Conservation (phyloP, 441 rosid genomes). For the Theobroma grandiflorum region DNA sequence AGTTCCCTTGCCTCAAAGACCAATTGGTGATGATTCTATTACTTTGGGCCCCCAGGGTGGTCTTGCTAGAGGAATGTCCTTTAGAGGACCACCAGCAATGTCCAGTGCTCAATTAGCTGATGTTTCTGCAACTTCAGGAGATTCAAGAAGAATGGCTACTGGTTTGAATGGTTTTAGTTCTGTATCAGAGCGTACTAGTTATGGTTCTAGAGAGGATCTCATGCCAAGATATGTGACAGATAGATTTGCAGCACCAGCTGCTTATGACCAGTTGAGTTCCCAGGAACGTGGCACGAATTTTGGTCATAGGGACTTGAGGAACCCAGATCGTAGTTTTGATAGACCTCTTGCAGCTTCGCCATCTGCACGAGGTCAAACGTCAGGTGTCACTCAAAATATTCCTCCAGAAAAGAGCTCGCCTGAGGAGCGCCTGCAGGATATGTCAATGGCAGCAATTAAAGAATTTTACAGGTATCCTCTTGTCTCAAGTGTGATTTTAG, state of each 20-base stretch:
- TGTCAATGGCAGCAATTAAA: conserved; percentile 82
- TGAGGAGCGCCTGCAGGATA: conserved; percentile 65
- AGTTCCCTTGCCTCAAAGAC: conserved; percentile 83
- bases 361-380: conserved; percentile 49
- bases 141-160: conserved; percentile 62
- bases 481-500: conserved; percentile 22
- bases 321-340: conserved; percentile 59
- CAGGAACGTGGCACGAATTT: conserved; percentile 63
- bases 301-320: conserved; percentile 61
- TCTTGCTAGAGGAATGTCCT: conserved; percentile 93
- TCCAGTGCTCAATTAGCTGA: conserved; percentile 52
- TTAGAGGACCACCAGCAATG: conserved; percentile 61
- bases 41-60: conserved; percentile 99
- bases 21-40: conserved; percentile 76
- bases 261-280: conserved; percentile 53
- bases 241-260: conserved; percentile 55
- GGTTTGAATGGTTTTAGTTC: conserved; percentile 68
- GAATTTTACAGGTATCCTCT: conserved; percentile 88
- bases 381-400: conserved; percentile 44
- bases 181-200: conserved; percentile 48
- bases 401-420: conserved; percentile 60
- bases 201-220: conserved; percentile 58
- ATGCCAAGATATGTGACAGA: conserved; percentile 54
- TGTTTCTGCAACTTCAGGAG: conserved; percentile 53
- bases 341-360: conserved; percentile 61